Conservation (phyloP, 148 eudicot species). For the Rhododendron ovatum region DNA sequence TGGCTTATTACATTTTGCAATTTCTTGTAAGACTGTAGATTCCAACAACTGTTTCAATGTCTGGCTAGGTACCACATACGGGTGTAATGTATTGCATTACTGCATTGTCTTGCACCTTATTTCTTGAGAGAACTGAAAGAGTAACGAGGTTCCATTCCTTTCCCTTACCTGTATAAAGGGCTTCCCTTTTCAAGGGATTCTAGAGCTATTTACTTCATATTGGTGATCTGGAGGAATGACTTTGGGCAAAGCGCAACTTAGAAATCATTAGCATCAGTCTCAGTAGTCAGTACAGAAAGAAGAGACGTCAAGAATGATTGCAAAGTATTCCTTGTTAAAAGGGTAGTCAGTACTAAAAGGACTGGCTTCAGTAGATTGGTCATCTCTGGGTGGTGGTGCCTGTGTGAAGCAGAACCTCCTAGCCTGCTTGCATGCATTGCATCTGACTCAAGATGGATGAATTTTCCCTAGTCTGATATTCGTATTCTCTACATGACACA, state of each 20-base stretch:
- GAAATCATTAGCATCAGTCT: neutral
- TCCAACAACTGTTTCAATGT: neutral
- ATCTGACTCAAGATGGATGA: neutral
- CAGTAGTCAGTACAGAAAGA: neutral
- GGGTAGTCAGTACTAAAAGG: neutral
- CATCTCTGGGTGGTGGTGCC: neutral
- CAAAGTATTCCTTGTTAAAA: neutral
- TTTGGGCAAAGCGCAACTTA: neutral
- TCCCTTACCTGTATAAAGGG: neutral
- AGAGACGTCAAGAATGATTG: neutral
- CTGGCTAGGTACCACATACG: neutral
- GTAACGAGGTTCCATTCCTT: neutral
- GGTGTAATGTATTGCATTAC: neutral
- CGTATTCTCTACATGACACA: neutral
- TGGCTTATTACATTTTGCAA: neutral
- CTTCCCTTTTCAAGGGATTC: neutral
- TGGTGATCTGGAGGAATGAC: neutral
- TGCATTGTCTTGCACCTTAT: neutral
- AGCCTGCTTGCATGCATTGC: neutral
- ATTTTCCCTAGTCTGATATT: neutral
- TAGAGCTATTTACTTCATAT: neutral
- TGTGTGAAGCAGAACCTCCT: slow-evolving; percentile 5
- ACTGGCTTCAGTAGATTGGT: neutral
- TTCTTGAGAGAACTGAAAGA: neutral
- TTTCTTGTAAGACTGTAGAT: neutral